These are phyloP conservation scores for Kuraishia molischiana DNA, from an alignment of 805 yeast genomes.

Conservation along the genomic window DNA sequence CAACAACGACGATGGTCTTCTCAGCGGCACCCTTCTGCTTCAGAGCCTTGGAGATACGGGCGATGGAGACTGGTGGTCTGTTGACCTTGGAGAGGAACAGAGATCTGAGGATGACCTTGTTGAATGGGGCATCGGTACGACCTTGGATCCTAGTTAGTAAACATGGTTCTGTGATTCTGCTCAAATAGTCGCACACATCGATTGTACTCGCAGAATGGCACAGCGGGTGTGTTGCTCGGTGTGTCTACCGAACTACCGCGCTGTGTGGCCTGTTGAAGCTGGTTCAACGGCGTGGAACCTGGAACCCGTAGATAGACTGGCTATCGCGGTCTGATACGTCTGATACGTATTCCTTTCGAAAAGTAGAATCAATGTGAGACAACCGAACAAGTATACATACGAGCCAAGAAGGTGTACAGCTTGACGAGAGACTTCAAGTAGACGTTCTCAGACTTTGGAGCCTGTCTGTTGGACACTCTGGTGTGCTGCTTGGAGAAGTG, in stretches of 20 bases:
- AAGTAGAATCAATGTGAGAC: not conserved
- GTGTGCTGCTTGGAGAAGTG: slow-evolving; percentile 94
- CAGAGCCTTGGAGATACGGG: slow-evolving; percentile 82
- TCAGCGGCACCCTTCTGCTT: slow-evolving; percentile 73
- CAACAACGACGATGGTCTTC: slow-evolving; percentile 95
- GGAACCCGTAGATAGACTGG: too few species aligned
- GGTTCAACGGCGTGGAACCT: too few species aligned
- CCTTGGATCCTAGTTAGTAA: slow-evolving; percentile 39
- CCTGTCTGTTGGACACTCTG: slow-evolving; percentile 93
- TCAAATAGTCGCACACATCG: slow-evolving; percentile 31
- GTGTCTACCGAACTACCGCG: slow-evolving; percentile 3
- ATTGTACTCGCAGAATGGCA: slow-evolving; percentile 28
- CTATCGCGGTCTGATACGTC: too few species aligned
- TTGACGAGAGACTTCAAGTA: slow-evolving; percentile 97
- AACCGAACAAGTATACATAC: slow-evolving; percentile 47
- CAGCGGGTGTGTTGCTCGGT: slow-evolving; percentile 1
- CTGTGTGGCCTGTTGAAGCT: too few species aligned
- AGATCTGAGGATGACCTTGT: slow-evolving; percentile 91
- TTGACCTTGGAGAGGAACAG: slow-evolving; percentile 96
- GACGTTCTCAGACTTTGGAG: slow-evolving; percentile 99
- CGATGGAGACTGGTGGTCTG: slow-evolving; percentile 98
- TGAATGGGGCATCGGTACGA: slow-evolving; percentile 99
- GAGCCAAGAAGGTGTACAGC: slow-evolving; percentile 98
- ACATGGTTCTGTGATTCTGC: slow-evolving; percentile 37
- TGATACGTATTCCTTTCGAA: too few species aligned